Evolutionary conservation across 192 early-diverging fungal species (phyloP), one percentile per base, ranked within the genome.

Genomic region (Linderina pennispora): DNA sequence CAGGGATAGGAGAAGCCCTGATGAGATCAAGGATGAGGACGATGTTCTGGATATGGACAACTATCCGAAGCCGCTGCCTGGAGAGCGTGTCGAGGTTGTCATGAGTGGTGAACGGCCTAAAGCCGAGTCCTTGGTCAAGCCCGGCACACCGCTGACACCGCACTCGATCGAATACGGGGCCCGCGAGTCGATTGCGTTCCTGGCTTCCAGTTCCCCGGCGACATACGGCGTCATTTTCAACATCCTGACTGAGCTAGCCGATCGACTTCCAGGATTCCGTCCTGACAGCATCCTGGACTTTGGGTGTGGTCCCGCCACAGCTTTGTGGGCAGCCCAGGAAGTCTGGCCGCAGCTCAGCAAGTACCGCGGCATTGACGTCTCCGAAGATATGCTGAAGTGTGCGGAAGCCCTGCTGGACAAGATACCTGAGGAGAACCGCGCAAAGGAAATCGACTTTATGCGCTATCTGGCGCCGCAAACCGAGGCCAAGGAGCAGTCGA

Each of bases 251-350:
- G 87, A 94, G 52, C 43, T 88, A 2, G 48, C 58, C 2, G 58
- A 46, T 23, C 66, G 91, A n/a, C 20, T 89, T 13, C 81, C 85
- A 1, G 70, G 66, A 13, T 79, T 89, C 45, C 28, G 41, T 0
- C 89, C 89, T 0, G 53, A 28, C 20, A 65, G 53, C 6, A 57
- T 89, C 10, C 43, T 90, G 44, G 91, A 94, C 64, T 91, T 90
- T 63, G 91, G 86, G 17, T 77, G 77, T 0, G 91, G 91, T 4
- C 86, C 91, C 2, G 91, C 83, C n/a, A 83, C 86, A 4, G 87
- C 74, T 5, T 69, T 90, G 17, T 94, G 89, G 86, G 88, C 84
- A 7, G 63, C 77, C 10, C 73, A 81, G 36, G 71, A 83, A 15
- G 55, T 77, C 7, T 91, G 79, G 70, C 32, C 52, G 1, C 23